phyloP scores from a whole-genome alignment of 495 filamentous ascomycete genomes.

The Cairneyella variabilis region DNA sequence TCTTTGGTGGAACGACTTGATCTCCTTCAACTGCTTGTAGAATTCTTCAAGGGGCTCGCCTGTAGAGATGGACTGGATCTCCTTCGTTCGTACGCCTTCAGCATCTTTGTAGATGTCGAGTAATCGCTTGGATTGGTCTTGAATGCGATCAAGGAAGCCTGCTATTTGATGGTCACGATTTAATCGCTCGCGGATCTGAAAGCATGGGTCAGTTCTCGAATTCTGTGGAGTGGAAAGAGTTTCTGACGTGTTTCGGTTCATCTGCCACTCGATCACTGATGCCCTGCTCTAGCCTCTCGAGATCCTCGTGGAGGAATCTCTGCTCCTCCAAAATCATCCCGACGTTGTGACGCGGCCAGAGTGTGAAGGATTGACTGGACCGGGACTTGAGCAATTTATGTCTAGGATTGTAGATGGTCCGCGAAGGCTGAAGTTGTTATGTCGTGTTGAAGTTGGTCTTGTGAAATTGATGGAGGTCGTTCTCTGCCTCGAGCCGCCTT shows the following conservation, averaged over 20 bases:
- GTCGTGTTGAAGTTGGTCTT: neutral
- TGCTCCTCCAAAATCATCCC: slow-evolving; percentile 88
- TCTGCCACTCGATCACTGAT: slow-evolving; percentile 84
- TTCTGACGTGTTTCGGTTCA: slow-evolving; percentile 79
- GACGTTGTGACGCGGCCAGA: slow-evolving; percentile 4
- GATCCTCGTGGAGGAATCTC: slow-evolving; percentile 87
- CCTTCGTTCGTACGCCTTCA: slow-evolving; percentile 63
- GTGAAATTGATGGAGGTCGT: slow-evolving; percentile 1
- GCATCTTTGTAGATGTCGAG: slow-evolving; percentile 82
- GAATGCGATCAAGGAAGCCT: slow-evolving; percentile 80
- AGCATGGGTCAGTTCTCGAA: slow-evolving; percentile 22
- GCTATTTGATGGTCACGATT: slow-evolving; percentile 87
- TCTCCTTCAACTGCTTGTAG: slow-evolving; percentile 74
- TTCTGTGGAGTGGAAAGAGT: neutral
- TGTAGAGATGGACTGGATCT: slow-evolving; percentile 78
- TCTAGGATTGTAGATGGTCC: too few relatives aligned
- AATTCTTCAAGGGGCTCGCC: slow-evolving; percentile 92
- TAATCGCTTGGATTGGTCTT: slow-evolving; percentile 76
- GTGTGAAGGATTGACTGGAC: neutral
- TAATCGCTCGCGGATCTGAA: slow-evolving; percentile 76
- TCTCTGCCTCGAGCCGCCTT: neutral
- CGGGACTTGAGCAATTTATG: neutral
- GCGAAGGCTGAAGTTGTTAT: too few relatives aligned
- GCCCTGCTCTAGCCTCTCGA: slow-evolving; percentile 91
- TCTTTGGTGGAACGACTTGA: slow-evolving; percentile 81